phyloP scores from a whole-genome alignment of 768 basidiomycete species.

The Trametes cingulata region DNA sequence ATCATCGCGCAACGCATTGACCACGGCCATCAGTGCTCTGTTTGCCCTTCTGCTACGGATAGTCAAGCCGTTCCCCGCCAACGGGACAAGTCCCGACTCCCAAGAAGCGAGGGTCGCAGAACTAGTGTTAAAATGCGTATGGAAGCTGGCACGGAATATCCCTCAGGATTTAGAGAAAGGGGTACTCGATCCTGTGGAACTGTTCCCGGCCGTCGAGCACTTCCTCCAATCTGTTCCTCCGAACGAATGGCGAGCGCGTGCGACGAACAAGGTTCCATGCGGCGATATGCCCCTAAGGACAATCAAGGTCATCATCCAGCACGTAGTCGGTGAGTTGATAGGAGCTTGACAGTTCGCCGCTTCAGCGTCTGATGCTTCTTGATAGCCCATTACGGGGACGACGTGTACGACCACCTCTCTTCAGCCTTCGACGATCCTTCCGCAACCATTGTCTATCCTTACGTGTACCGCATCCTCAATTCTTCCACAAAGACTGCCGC shows the following conservation, averaged over 20 bases:
- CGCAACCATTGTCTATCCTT: conserved; percentile 94
- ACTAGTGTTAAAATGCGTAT: conserved; percentile 92
- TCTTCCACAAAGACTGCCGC: conserved; percentile 51
- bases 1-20: neutral
- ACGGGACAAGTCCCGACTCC: conserved; percentile 69
- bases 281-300: conserved; percentile 98
- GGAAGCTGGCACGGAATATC: conserved; percentile 95
- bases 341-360: neutral
- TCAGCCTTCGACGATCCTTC: conserved; percentile 95
- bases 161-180: conserved; percentile 85
- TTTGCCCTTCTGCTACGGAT: conserved; percentile 83
- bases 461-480: conserved; percentile 90
- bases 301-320: conserved; percentile 97
- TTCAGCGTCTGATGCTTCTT: neutral
- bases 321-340: conserved; percentile 80
- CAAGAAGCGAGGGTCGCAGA: conserved; percentile 89
- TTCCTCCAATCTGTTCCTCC: conserved; percentile 93
- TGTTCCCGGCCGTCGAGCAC: conserved; percentile 91
- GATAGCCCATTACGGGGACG: conserved; percentile 80
- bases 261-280: conserved; percentile 88
- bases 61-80: conserved; percentile 79
- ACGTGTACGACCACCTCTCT: conserved; percentile 88
- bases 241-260: conserved; percentile 93
- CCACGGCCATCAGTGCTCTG: conserved; percentile 53
- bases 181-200: conserved; percentile 79